Evolutionary conservation across 176 grass and related monocot genomes (phyloP).

Genomic region (Musa beccarii): DNA sequence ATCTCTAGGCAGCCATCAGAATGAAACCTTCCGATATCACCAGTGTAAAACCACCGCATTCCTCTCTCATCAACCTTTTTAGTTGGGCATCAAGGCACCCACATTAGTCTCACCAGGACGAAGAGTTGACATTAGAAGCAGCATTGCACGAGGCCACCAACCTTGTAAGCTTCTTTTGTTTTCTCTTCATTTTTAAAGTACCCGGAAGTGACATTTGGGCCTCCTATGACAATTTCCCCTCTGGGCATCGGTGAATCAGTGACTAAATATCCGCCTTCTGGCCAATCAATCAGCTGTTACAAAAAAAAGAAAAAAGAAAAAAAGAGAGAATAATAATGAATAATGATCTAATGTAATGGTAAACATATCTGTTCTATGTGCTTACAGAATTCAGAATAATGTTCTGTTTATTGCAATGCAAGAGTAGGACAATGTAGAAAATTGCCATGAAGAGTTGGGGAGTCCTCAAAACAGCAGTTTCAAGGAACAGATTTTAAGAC

Average conservation of each 20-base stretch:
- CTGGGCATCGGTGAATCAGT: slow-evolving; percentile 80
- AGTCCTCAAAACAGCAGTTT: neutral
- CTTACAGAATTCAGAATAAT: too few relatives aligned
- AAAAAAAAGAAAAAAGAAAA: neutral
- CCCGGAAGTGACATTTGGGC: slow-evolving; percentile 78
- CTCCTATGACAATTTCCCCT: slow-evolving; percentile 90
- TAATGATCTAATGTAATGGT: too few relatives aligned
- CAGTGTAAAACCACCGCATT: slow-evolving; percentile 88
- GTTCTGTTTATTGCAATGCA: neutral
- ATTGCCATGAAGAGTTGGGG: neutral
- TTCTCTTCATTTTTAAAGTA: slow-evolving; percentile 91
- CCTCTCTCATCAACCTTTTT: slow-evolving; percentile 67
- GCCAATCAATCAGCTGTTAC: slow-evolving; percentile 76
- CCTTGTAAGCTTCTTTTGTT: slow-evolving; percentile 94
- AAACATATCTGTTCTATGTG: too few relatives aligned
- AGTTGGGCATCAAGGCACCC: neutral
- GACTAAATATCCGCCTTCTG: slow-evolving; percentile 75
- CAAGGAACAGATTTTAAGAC: too few relatives aligned
- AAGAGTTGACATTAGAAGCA: slow-evolving; percentile 4
- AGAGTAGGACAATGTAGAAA: neutral
- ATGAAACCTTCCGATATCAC: slow-evolving; percentile 79
- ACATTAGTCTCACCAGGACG: neutral
- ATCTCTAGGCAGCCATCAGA: slow-evolving; percentile 90
- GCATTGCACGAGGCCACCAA: slow-evolving; percentile 4
- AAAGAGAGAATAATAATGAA: too few relatives aligned